A percentile compares a stretch with the other conserved stretches of the same genome.
Evolutionary conservation across 331 rosid genomes (phyloP).

Genomic region (Rhamnella rubrinervis): DNA sequence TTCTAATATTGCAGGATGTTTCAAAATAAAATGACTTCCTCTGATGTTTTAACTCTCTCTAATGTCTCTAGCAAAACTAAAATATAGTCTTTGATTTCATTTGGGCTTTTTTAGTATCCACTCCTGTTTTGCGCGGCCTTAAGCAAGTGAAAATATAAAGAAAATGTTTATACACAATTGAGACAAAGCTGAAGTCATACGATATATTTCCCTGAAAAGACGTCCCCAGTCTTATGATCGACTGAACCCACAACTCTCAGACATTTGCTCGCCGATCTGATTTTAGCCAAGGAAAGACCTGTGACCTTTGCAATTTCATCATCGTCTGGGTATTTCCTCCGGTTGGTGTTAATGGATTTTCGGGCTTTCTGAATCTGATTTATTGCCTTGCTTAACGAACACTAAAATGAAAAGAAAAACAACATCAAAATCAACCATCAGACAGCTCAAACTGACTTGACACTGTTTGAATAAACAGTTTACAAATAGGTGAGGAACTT

Average conservation of each 20-base stretch:
- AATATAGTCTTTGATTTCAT: background rate
- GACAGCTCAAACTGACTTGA: slow-evolving; percentile 13
- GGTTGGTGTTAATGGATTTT: slow-evolving; percentile 42
- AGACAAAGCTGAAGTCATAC: slow-evolving; percentile 38
- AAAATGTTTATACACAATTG: slow-evolving; percentile 3
- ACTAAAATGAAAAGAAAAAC: slow-evolving; percentile 49
- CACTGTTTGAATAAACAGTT: slow-evolving; percentile 24
- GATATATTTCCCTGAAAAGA: slow-evolving; percentile 45
- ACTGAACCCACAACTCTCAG: slow-evolving; percentile 73
- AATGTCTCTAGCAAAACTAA: no score
- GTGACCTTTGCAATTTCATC: slow-evolving; percentile 69
- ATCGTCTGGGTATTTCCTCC: slow-evolving; percentile 52
- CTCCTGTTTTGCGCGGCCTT: background rate
- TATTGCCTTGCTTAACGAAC: slow-evolving; percentile 63
- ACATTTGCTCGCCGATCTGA: slow-evolving; percentile 74
- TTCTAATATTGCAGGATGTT: background rate
- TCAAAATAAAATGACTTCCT: background rate
- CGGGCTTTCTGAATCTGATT: slow-evolving; percentile 73
- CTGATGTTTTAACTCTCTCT: no score
- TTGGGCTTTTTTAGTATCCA: background rate
- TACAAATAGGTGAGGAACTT: slow-evolving; percentile 36
- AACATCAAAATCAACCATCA: slow-evolving; percentile 33
- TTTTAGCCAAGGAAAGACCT: slow-evolving; percentile 78
- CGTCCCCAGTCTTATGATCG: slow-evolving; percentile 65
- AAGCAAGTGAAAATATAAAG: background rate